phyloP scores from a whole-genome alignment of 208 protist genomes.

The Kentomonas sorsogonicus region DNA sequence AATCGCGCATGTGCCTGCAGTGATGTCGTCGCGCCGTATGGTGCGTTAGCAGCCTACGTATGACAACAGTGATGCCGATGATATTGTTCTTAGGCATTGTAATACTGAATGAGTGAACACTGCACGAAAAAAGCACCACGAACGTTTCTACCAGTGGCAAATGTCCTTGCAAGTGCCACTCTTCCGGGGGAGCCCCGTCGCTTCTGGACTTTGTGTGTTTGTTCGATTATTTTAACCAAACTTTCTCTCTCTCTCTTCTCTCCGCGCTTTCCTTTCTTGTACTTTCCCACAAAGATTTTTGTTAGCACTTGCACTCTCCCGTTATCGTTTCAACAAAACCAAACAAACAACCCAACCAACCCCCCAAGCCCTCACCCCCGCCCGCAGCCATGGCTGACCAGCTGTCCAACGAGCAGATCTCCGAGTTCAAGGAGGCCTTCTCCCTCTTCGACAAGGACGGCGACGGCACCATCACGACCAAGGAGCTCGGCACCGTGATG shows the following conservation, averaged over 20 bases:
- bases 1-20: too few species aligned
- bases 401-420: conserved; percentile 98
- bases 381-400: conserved; percentile 75
- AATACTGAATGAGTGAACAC: too few species aligned
- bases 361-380: not conserved
- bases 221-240: conserved; percentile 1
- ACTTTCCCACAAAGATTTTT: not conserved
- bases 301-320: conserved; percentile 3
- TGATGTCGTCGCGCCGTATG: too few species aligned
- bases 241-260: conserved; percentile 12
- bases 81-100: too few species aligned
- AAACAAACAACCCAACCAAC: not conserved
- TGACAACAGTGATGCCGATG: too few species aligned
- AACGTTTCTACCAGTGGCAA: too few species aligned
- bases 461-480: conserved; percentile 97
- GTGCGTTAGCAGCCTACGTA: too few species aligned
- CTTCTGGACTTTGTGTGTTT: too few species aligned
- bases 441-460: conserved; percentile 97
- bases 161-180: too few species aligned
- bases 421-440: conserved; percentile 99
- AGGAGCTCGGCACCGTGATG: conserved; percentile 99
- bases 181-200: too few species aligned
- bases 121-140: too few species aligned
- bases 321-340: conserved; percentile 8
- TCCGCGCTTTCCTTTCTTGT: not conserved